A percentile compares a stretch with the other conserved stretches of the same genome.
Evolutionary conservation across 148 eudicot species (phyloP).

Genomic region (Salicornia ramosissima): DNA sequence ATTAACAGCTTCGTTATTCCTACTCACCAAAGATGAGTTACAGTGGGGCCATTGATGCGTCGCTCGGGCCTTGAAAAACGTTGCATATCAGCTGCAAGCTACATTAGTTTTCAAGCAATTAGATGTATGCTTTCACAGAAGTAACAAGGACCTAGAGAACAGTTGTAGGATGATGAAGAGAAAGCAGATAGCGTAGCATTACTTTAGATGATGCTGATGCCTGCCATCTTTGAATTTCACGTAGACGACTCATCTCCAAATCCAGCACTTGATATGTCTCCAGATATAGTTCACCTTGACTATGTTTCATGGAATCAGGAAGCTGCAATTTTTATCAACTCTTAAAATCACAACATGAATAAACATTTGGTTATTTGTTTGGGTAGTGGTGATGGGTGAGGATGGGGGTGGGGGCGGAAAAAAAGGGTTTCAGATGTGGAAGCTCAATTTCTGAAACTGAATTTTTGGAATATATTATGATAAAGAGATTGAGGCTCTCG

Average conservation of each 20-base stretch:
- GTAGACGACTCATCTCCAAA: slow-evolving; percentile 97
- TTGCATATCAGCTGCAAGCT: slow-evolving; percentile 99
- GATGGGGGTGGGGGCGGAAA: neutral
- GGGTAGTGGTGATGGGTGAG: too few relatives aligned
- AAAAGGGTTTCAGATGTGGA: neutral
- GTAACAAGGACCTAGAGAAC: slow-evolving; percentile 13
- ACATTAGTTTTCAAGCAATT: slow-evolving; percentile 27
- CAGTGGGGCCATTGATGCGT: slow-evolving; percentile 92
- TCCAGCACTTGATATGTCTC: slow-evolving; percentile 99
- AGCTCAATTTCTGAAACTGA: neutral
- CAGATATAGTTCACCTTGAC: slow-evolving; percentile 89
- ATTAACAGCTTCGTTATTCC: neutral
- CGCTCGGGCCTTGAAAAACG: slow-evolving; percentile 98
- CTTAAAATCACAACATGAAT: slow-evolving; percentile 18
- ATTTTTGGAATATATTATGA: too few relatives aligned
- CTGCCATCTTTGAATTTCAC: slow-evolving; percentile 98
- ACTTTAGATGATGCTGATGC: slow-evolving; percentile 91
- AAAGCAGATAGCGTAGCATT: slow-evolving; percentile 22
- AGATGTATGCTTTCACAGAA: slow-evolving; percentile 20
- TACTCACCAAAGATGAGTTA: slow-evolving; percentile 89
- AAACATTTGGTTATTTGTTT: neutral
- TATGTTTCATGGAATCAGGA: slow-evolving; percentile 99
- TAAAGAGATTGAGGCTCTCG: too few relatives aligned
- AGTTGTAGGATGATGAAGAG: slow-evolving; percentile 8
- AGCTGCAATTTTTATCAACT: slow-evolving; percentile 55